Percentiles rank a stretch among this genome's conserved stretches.
Evolutionary conservation across 805 yeast species (phyloP).

Genomic region (Teunomyces barrocoloradensis): DNA sequence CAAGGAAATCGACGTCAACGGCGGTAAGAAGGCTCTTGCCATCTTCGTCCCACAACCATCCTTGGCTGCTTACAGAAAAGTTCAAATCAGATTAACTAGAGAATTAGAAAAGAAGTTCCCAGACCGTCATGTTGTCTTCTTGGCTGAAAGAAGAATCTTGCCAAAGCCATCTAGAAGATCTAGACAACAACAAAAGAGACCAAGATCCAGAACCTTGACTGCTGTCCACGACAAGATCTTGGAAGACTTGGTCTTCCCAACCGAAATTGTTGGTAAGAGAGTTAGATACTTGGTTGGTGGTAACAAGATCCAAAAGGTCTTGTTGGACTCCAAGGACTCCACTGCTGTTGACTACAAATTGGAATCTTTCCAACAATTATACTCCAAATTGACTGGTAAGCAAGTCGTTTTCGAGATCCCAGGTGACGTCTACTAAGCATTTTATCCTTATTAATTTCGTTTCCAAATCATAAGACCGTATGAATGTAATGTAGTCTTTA

Average conservation of each 20-base stretch:
- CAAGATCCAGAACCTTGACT: slow-evolving; percentile 98
- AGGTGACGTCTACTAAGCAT: slow-evolving; percentile 41
- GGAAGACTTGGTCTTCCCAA: slow-evolving; percentile 99
- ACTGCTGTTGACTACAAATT: slow-evolving; percentile 96
- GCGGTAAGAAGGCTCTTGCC: slow-evolving; percentile 98
- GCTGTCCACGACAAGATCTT: slow-evolving; percentile 98
- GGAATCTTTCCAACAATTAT: slow-evolving; percentile 98
- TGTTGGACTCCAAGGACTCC: slow-evolving; percentile 97
- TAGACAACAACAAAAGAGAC: slow-evolving; percentile 96
- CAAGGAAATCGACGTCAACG: slow-evolving; percentile 96
- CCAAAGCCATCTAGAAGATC: slow-evolving; percentile 98
- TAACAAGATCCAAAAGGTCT: slow-evolving; percentile 95
- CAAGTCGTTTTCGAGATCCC: slow-evolving; percentile 96
- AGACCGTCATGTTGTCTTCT: slow-evolving; percentile 98
- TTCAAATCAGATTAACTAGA: slow-evolving; percentile 95
- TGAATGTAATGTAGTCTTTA: slow-evolving; percentile 3
- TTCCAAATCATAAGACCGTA: slow-evolving; percentile 5
- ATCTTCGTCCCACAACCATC: slow-evolving; percentile 98
- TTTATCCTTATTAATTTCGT: background rate
- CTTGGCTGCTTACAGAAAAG: slow-evolving; percentile 90
- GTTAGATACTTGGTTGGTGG: slow-evolving; percentile 99
- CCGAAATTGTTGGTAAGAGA: slow-evolving; percentile 99
- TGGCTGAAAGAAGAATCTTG: slow-evolving; percentile 99
- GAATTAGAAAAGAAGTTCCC: slow-evolving; percentile 99
- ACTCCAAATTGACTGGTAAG: slow-evolving; percentile 98